phyloP scores from a whole-genome alignment of 345 rosid species.

The Geranium brycei region DNA sequence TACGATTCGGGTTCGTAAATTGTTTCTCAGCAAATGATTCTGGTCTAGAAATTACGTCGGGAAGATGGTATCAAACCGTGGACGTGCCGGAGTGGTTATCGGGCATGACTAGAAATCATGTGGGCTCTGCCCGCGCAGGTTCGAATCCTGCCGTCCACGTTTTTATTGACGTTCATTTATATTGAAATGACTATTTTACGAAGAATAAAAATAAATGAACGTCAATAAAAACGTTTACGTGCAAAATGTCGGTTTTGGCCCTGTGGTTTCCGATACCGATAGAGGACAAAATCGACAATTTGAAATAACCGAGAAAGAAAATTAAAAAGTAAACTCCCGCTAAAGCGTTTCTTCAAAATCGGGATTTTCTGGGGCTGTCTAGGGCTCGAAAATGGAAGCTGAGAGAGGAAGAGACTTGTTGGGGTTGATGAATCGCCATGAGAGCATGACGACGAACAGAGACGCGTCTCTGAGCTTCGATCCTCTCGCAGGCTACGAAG shows the following conservation, averaged over 20 bases:
- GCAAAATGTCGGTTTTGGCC: too few species aligned
- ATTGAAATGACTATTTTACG: too few species aligned
- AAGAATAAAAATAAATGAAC: too few species aligned
- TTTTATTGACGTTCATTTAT: too few species aligned
- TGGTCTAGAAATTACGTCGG: too few species aligned
- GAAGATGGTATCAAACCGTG: constrained; percentile 15
- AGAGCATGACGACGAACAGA: constrained; percentile 1
- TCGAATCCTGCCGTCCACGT: constrained; percentile 68
- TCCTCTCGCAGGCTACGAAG: constrained; percentile 41
- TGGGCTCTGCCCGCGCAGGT: constrained; percentile 93
- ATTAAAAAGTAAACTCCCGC: not conserved
- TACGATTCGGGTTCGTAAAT: not conserved
- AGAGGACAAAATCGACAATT: too few species aligned
- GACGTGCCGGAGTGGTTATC: constrained; percentile 97
- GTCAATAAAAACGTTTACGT: too few species aligned
- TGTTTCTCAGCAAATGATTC: too few species aligned
- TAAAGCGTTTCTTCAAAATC: not conserved
- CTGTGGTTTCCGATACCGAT: not conserved
- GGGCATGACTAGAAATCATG: constrained; percentile 98
- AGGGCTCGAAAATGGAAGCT: not conserved
- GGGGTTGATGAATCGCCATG: not conserved
- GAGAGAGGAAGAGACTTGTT: too few species aligned
- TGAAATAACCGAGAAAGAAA: too few species aligned
- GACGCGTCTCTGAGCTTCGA: constrained; percentile 4
- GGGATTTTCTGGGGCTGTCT: not conserved